Conservation (phyloP, 1,139 yeast species). For the Magnusiomyces clavatus region DNA sequence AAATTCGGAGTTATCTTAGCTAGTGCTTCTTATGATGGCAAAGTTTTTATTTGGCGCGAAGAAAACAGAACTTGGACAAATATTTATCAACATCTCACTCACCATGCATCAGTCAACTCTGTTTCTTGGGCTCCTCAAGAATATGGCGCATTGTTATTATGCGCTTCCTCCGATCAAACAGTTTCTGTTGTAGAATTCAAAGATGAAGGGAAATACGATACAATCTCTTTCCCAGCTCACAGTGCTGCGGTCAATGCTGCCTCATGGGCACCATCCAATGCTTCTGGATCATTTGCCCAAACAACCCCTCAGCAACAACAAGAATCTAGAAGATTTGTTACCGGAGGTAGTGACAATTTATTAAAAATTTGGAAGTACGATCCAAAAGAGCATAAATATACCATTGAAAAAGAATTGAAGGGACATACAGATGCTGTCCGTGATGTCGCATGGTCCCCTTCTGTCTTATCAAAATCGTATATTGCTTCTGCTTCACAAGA, state of each 20-base stretch:
- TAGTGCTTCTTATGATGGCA: conserved; percentile 92
- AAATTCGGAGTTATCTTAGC: conserved; percentile 94
- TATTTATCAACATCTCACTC: conserved; percentile 81
- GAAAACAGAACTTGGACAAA: conserved; percentile 84
- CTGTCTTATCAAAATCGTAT: conserved; percentile 75
- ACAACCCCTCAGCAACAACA: conserved; percentile 24
- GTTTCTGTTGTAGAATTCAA: conserved; percentile 87
- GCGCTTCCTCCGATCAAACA: conserved; percentile 90
- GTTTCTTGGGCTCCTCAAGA: conserved; percentile 98
- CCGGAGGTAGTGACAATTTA: conserved; percentile 92
- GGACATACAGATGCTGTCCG: conserved; percentile 98
- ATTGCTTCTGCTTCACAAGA: conserved; percentile 99
- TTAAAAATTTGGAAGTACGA: conserved; percentile 86
- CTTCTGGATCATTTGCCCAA: conserved; percentile 32
- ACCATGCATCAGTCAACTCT: conserved; percentile 89
- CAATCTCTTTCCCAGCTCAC: conserved; percentile 67
- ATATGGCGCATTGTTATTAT: conserved; percentile 82
- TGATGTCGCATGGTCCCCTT: conserved; percentile 97
- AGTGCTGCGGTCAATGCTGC: conserved; percentile 91
- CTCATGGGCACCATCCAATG: conserved; percentile 83
- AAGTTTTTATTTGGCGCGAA: conserved; percentile 91
- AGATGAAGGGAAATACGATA: conserved; percentile 78
- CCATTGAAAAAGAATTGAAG: conserved; percentile 66
- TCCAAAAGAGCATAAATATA: conserved; percentile 48
- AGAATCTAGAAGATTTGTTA: conserved; percentile 60